Percentiles rank a stretch among this genome's conserved stretches.
Conservation (phyloP, 495 filamentous ascomycete genomes). For the Penicillium macrosclerotiorum region DNA sequence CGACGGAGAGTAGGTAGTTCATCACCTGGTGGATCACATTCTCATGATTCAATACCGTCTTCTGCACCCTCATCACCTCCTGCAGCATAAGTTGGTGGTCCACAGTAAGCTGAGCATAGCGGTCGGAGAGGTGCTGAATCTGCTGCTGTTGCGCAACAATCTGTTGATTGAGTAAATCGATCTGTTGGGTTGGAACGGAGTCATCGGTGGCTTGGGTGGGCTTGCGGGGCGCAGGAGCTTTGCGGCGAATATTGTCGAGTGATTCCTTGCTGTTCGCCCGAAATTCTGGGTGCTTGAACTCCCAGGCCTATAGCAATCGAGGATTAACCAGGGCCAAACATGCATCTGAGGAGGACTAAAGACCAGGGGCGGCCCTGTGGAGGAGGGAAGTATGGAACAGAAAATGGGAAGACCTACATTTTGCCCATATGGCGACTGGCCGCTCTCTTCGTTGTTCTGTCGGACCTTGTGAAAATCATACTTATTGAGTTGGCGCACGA, state of each 20-base stretch:
- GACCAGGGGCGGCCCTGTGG: neutral
- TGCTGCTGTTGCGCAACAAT: conserved; percentile 89
- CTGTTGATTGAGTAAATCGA: conserved; percentile 84
- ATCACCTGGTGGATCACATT: conserved; percentile 73
- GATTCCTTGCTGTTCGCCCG: conserved; percentile 93
- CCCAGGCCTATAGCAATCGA: conserved; percentile 70
- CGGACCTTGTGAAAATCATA: conserved; percentile 99
- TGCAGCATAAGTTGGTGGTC: conserved; percentile 85
- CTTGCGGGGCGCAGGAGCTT: conserved; percentile 91
- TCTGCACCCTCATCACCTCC: conserved; percentile 84
- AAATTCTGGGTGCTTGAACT: conserved; percentile 98
- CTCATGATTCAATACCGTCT: conserved; percentile 81
- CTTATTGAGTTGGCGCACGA: conserved; percentile 97
- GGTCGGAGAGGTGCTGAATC: conserved; percentile 79
- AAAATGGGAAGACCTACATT: conserved; percentile 61
- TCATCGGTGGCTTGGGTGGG: conserved; percentile 63
- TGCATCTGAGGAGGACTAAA: neutral
- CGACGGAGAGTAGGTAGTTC: conserved; percentile 64
- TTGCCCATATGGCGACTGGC: conserved; percentile 84
- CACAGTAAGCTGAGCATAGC: conserved; percentile 79
- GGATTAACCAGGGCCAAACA: neutral
- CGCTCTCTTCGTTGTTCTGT: conserved; percentile 91
- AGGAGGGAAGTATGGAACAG: neutral
- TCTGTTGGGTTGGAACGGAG: conserved; percentile 78
- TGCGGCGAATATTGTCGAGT: conserved; percentile 92